Percentiles rank a stretch among this genome's conserved stretches.
phyloP scores from a whole-genome alignment of 202 grass and related monocot genomes.

The Tripidium arundinaceum region DNA sequence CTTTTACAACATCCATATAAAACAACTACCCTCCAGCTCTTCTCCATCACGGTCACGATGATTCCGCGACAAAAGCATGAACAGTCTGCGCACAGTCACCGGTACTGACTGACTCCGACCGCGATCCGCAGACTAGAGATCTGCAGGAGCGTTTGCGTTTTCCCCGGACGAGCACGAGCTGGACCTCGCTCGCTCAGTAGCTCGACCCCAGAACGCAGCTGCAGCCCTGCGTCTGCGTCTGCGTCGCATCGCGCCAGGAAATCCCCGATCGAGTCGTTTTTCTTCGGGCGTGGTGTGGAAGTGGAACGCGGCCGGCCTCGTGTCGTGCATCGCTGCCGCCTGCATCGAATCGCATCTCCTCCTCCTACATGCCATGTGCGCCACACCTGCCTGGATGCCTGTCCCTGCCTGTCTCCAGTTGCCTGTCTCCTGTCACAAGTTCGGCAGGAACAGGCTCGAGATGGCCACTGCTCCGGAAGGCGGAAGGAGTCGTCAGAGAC shows the following conservation, averaged over 20 bases:
- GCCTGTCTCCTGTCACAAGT: no score
- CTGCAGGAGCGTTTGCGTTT: constrained; percentile 1
- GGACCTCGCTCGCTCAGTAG: no score
- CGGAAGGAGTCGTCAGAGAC: no score
- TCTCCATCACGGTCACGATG: not conserved
- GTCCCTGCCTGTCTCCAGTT: not conserved
- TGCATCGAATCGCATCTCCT: not conserved
- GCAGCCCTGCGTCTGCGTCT: not conserved
- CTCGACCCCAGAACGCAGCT: not conserved
- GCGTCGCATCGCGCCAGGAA: not conserved
- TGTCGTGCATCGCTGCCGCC: not conserved
- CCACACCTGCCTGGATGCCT: constrained; percentile 26
- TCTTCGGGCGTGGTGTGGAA: not conserved
- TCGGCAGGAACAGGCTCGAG: no score
- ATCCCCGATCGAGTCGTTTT: not conserved
- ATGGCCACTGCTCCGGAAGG: not conserved
- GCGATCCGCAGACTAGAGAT: not conserved
- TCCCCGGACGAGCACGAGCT: not conserved
- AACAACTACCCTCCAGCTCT: no score
- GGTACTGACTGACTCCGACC: not conserved
- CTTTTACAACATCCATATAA: no score
- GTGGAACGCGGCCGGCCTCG: not conserved
- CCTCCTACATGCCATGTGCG: constrained; percentile 38
- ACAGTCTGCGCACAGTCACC: not conserved
- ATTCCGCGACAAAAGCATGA: not conserved